A percentile compares a stretch with the other conserved stretches of the same genome.
Conservation (phyloP, 1,284 basidiomycete species). For the Naganishia cerealis region DNA sequence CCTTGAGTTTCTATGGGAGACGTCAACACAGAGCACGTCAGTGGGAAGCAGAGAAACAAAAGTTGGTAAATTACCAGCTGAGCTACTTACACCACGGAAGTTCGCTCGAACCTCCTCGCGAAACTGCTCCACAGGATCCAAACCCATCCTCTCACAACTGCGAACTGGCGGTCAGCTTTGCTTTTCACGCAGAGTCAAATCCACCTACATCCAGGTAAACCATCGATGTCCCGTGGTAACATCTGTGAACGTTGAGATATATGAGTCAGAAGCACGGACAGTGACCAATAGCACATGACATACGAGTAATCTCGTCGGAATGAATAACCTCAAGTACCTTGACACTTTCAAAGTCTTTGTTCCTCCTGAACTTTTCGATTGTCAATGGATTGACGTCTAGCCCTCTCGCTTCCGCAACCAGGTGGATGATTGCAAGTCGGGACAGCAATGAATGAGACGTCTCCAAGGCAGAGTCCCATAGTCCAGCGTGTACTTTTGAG, state of each 20-base stretch:
- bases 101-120: constrained; percentile 70
- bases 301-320: constrained; percentile 70
- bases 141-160: constrained; percentile 62
- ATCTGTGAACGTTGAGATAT: constrained; percentile 49
- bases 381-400: constrained; percentile 83
- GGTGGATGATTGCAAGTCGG: constrained; percentile 80
- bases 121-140: constrained; percentile 72
- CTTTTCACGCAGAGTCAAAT: background rate
- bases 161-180: background rate
- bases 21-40: background rate
- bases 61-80: background rate
- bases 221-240: constrained; percentile 80
- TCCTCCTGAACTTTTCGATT: constrained; percentile 71
- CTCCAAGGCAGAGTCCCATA: constrained; percentile 77
- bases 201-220: constrained; percentile 68
- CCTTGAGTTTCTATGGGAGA: constrained; percentile 63
- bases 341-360: constrained; percentile 70
- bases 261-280: background rate
- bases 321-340: constrained; percentile 73
- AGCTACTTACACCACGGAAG: constrained; percentile 62
- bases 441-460: constrained; percentile 72
- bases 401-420: constrained; percentile 84
- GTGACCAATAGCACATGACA: constrained; percentile 45
- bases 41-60: background rate
- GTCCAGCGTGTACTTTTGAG: constrained; percentile 68